A percentile compares a stretch with the other conserved stretches of the same genome.
Evolutionary conservation across 2,329 filamentous ascomycete genomes (phyloP).

Genomic region (Microthyrium microscopicum): DNA sequence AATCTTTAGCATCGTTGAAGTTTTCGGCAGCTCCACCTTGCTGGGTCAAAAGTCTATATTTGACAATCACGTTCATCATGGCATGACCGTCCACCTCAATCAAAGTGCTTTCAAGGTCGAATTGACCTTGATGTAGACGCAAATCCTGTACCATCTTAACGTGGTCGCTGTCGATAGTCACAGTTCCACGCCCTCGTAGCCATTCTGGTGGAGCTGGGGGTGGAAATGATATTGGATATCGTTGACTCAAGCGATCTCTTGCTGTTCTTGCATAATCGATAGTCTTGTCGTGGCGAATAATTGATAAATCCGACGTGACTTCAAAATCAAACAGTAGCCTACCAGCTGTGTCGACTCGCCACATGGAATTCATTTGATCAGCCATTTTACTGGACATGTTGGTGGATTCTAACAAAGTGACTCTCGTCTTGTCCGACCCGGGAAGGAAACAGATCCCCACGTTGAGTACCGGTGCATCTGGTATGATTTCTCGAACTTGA

Average conservation of each 20-base stretch:
- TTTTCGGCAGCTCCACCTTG: constrained; percentile 11
- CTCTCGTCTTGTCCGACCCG: constrained; percentile 12
- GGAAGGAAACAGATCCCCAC: constrained; percentile 12
- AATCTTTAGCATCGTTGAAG: constrained; percentile 11
- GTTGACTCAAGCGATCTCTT: neutral
- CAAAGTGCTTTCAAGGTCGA: constrained; percentile 9
- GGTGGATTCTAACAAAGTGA: constrained; percentile 12
- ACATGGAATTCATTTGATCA: constrained; percentile 12
- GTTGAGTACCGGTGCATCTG: constrained; percentile 9
- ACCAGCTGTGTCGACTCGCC: constrained; percentile 14
- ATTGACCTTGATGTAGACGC: constrained; percentile 5
- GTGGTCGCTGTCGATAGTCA: constrained; percentile 9
- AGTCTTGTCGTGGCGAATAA: constrained; percentile 11
- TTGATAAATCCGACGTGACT: constrained; percentile 10
- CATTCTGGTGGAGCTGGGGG: neutral
- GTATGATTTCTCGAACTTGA: constrained; percentile 8
- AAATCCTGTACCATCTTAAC: constrained; percentile 9
- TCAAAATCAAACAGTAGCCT: constrained; percentile 11
- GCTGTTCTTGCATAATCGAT: constrained; percentile 11
- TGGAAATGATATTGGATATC: neutral
- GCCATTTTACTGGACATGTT: constrained; percentile 10
- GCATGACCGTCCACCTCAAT: constrained; percentile 10
- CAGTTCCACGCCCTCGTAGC: constrained; percentile 1
- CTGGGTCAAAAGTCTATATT: constrained; percentile 8
- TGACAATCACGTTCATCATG: constrained; percentile 8